These are phyloP conservation scores for Populus nigra DNA, from an alignment of 345 rosid species.

Conservation along the genomic window DNA sequence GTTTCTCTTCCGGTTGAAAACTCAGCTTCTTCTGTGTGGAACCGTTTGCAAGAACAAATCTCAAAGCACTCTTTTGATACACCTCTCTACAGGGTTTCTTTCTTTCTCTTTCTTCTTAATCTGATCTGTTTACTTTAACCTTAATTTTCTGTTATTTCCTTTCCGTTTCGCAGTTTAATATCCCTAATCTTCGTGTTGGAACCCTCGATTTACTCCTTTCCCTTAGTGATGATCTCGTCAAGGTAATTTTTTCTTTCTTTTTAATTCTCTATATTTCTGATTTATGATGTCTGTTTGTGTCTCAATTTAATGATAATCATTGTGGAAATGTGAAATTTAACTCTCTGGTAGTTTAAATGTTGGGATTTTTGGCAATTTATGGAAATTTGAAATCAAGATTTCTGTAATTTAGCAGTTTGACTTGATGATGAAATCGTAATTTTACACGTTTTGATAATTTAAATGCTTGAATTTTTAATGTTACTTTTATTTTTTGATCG, in stretches of 20 bases:
- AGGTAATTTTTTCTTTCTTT: conserved; percentile 38
- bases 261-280: not conserved
- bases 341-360: no score
- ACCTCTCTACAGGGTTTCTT: conserved; percentile 77
- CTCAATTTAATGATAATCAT: not conserved
- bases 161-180: conserved; percentile 59
- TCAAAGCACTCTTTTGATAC: conserved; percentile 95
- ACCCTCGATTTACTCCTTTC: conserved; percentile 95
- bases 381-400: not conserved
- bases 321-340: not conserved
- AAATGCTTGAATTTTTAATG: not conserved
- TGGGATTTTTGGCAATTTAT: not conserved
- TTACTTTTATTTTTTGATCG: not conserved
- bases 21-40: conserved; percentile 78
- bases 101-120: not conserved
- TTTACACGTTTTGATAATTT: not conserved
- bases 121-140: conserved; percentile 18
- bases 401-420: not conserved
- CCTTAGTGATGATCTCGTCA: conserved; percentile 91
- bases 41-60: conserved; percentile 78
- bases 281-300: not conserved
- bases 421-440: not conserved
- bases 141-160: not conserved
- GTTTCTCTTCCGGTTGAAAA: conserved; percentile 86
- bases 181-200: conserved; percentile 96